Evolutionary conservation across 768 basidiomycete species (phyloP).

Genomic region (Phanerodontia chrysosporium): DNA sequence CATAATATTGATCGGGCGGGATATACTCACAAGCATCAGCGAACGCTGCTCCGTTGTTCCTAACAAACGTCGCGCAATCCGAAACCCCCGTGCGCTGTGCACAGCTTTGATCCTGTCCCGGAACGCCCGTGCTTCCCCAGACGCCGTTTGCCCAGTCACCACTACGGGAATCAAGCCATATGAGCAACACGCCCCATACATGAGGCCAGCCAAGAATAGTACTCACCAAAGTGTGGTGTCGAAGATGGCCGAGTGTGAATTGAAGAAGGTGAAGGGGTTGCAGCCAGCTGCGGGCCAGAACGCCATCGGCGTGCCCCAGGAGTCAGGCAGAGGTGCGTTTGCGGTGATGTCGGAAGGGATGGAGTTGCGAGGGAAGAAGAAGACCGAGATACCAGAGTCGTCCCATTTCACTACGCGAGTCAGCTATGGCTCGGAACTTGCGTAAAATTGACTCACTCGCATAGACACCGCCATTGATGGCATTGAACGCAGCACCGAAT

Average conservation of each 20-base stretch:
- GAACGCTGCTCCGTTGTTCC: slow-evolving; percentile 66
- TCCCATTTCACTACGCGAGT: slow-evolving; percentile 68
- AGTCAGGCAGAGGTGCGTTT: slow-evolving; percentile 67
- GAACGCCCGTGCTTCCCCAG: slow-evolving; percentile 71
- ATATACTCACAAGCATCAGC: slow-evolving; percentile 68
- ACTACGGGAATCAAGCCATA: slow-evolving; percentile 31
- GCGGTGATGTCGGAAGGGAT: slow-evolving; percentile 75
- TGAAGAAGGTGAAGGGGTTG: slow-evolving; percentile 76
- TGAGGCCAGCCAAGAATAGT: slow-evolving; percentile 16
- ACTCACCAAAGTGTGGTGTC: slow-evolving; percentile 81
- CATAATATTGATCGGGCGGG: not conserved
- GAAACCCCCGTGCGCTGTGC: slow-evolving; percentile 77
- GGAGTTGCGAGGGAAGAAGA: slow-evolving; percentile 72
- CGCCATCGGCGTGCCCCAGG: slow-evolving; percentile 77
- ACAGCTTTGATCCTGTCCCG: slow-evolving; percentile 85
- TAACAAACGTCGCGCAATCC: slow-evolving; percentile 77
- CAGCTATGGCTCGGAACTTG: not conserved
- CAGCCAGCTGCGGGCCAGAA: slow-evolving; percentile 75
- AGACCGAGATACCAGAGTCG: slow-evolving; percentile 67
- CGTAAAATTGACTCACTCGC: slow-evolving; percentile 56
- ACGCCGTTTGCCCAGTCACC: slow-evolving; percentile 87
- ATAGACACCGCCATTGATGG: slow-evolving; percentile 83
- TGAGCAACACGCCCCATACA: not conserved
- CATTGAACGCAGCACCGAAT: slow-evolving; percentile 86
- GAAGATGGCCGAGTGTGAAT: slow-evolving; percentile 72